Base-by-base conservation (phyloP, 495 filamentous ascomycete species). In the Sporormia fimetaria region DNA sequence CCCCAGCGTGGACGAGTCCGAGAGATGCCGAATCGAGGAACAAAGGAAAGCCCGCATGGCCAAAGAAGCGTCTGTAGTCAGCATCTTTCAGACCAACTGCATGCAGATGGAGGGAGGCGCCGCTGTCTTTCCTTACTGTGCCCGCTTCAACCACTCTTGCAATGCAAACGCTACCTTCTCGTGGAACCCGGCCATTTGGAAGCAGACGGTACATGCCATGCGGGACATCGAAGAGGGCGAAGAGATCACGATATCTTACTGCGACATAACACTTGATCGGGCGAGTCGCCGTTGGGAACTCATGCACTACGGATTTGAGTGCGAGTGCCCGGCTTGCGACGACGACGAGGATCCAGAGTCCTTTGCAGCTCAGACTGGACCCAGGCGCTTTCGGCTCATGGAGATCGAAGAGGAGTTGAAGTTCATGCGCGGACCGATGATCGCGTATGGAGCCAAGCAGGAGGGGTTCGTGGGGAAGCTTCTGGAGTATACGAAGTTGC, bases 91-190 rank as follows among this genome's bases (percentile, higher is more conserved):
- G 24, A 60, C 59, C 12, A 60, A 62, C 37, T 44, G 38, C 24
- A 54, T 51, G 29, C 37, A 57, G 21, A 40, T 38, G 21, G 29
- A 20, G 4, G 15, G 22, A 10, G 53, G 54, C 15, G 44, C 45
- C 4, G 56, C 43, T n/a, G 30, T 59, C 30, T 61, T 57, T 42
- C 33, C 29, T 11, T 5, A 49, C n/a, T 37, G 40, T 4, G 17
- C 47, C 8, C 52, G 57, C 27, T 38, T 56, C 48, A 62, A 62
- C 32, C 59, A 62, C 37, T 49, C 47, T 22, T 62, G 59, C 46
- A 51, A 47, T 18, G 47, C 59, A 4, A 62, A 60, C 42, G 53
- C 52, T n/a, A 36, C 21, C 22, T 54, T 57, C 28, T 17, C 44
- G 3, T 60, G 56, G 57, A 62, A 61, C 28, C 9, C 21, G 1